Conservation (phyloP, 768 basidiomycete species). For the Lactarius vividus region DNA sequence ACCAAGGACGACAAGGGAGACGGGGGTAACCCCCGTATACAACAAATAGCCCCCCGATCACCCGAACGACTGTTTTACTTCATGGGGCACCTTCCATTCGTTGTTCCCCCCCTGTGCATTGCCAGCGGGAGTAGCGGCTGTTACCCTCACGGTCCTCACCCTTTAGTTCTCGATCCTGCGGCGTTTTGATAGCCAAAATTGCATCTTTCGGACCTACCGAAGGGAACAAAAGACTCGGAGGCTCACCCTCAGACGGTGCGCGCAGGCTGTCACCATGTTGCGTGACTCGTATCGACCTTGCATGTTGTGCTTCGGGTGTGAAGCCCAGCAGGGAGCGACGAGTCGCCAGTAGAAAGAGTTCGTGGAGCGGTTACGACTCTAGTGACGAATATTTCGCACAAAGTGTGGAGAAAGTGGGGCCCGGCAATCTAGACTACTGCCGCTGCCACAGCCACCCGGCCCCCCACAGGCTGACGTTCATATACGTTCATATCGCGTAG, state of each 20-base stretch:
- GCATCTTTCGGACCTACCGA: background rate
- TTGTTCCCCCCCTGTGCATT: background rate
- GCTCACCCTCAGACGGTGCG: background rate
- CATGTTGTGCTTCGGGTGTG: background rate
- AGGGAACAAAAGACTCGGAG: background rate
- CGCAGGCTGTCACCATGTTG: background rate
- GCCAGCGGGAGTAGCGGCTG: background rate
- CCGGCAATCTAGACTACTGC: background rate
- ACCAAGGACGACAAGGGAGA: background rate
- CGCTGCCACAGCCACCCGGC: background rate
- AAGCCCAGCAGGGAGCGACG: no score
- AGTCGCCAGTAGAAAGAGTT: background rate
- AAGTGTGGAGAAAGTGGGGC: background rate
- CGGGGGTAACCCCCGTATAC: background rate
- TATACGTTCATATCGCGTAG: background rate
- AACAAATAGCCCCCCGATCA: background rate
- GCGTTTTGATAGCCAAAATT: background rate
- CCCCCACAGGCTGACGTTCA: background rate
- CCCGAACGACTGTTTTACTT: background rate
- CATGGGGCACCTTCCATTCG: background rate
- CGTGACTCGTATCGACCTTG: background rate
- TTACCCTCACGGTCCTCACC: background rate
- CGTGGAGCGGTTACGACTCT: background rate
- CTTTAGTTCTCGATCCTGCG: background rate
- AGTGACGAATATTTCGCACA: background rate